Percentiles rank a stretch among this genome's conserved stretches.
Conservation (phyloP, 1,284 basidiomycete species). For the Heterobasidion annosum region DNA sequence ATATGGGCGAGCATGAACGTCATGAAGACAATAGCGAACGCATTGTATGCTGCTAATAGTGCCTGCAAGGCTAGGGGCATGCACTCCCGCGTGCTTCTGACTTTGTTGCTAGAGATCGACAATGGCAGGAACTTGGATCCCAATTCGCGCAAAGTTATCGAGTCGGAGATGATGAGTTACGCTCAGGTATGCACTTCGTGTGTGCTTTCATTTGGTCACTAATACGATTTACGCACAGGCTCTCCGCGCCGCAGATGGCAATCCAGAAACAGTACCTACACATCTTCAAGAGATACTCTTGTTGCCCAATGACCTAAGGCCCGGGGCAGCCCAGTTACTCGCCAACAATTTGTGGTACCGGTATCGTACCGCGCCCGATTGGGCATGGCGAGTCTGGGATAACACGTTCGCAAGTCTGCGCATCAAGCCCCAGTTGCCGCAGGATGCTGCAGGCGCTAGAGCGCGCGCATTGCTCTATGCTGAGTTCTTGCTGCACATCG, state of each 20-base stretch:
- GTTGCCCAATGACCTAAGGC: slow-evolving; percentile 45
- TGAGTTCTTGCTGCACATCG: slow-evolving; percentile 58
- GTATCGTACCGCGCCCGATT: slow-evolving; percentile 58
- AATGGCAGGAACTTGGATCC: slow-evolving; percentile 43
- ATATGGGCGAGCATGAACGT: slow-evolving; percentile 73
- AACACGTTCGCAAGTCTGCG: slow-evolving; percentile 59
- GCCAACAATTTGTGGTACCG: slow-evolving; percentile 73
- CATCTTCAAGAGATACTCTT: slow-evolving; percentile 60
- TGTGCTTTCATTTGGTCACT: background rate
- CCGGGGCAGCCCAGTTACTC: slow-evolving; percentile 56
- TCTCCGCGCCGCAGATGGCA: slow-evolving; percentile 34
- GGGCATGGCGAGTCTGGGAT: slow-evolving; percentile 76
- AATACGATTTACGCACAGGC: slow-evolving; percentile 21
- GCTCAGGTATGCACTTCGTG: slow-evolving; percentile 37
- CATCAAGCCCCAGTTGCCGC: slow-evolving; percentile 40
- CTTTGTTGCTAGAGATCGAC: slow-evolving; percentile 56
- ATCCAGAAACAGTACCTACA: slow-evolving; percentile 42
- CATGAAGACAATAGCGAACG: slow-evolving; percentile 41
- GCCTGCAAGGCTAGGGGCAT: slow-evolving; percentile 53
- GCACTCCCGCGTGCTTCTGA: slow-evolving; percentile 53
- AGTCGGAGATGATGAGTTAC: slow-evolving; percentile 48
- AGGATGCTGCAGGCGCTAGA: slow-evolving; percentile 34
- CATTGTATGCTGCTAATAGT: slow-evolving; percentile 55
- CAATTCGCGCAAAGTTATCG: slow-evolving; percentile 46
- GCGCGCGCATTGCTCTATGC: slow-evolving; percentile 56